Evolutionary conservation across 805 yeast species (phyloP), one percentile per base, ranked within the genome.

Genomic region (Cyberlindnera mississippiensis): DNA sequence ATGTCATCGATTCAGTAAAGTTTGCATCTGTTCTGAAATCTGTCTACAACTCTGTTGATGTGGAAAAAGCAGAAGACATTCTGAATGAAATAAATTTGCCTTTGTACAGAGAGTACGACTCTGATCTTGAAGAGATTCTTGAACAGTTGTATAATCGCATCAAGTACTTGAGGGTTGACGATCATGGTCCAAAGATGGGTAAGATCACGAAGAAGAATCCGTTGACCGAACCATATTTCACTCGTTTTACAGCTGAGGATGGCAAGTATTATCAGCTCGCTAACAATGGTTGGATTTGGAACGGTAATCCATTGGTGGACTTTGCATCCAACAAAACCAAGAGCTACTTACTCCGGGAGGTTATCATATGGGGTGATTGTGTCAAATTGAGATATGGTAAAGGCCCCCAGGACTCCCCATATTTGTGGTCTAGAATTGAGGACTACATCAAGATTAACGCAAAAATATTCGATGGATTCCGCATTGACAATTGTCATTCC

Each of bases 231-330:
- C 80, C 90, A 4, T 91, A 91, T 62, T 91, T 93, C 61, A 88
- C 97, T 2, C 69, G 89, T 44, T 78, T 90, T 51, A 59, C 52
- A 3, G 61, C 64, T 0, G 57, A 57, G 3, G 68, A 69, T 36
- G 91, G 89, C 3, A 69, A 73, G 29, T 66, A 72, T 1, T 82
- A 80, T 67, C 82, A 85, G 8, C 67, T 91, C 45, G 98, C 96
- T 4, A 93, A 93, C 59, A 91, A 93, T 57, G 99, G 99, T 35
- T 91, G 98, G 97, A 88, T 93, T 42, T 91, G 99, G 99, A 90
- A 87, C 40, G 97, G 96, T 10, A 82, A 91, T 52, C 97, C 98
- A 2, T 64, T 90, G 43, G 83, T 87, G 3, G 98, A 91, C 64
- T 91, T 91, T 73, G 99, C 98, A 0, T 84, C 96, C 0, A 62